phyloP scores from a whole-genome alignment of 257 asterid genomes.

The Knoxia roxburghii region DNA sequence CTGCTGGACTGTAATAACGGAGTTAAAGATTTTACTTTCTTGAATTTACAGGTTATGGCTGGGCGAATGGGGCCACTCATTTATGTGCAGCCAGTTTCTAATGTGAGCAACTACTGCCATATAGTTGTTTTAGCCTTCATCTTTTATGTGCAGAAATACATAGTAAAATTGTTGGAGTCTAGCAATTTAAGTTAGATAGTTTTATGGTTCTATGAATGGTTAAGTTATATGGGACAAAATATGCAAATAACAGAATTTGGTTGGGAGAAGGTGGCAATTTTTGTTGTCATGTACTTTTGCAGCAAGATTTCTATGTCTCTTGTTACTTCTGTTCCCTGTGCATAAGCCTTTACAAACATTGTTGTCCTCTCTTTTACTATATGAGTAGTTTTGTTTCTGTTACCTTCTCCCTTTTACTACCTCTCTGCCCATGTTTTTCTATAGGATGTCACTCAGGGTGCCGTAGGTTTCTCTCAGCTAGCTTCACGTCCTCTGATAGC shows the following conservation, averaged over 20 bases:
- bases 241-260: background rate
- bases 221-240: background rate
- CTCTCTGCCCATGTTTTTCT: constrained; percentile 16
- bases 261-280: background rate
- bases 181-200: background rate
- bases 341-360: background rate
- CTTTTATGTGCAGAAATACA: too few species aligned
- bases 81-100: constrained; percentile 60
- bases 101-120: constrained; percentile 39
- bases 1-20: background rate
- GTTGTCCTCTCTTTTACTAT: background rate
- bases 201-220: background rate
- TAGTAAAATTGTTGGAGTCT: too few species aligned
- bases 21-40: constrained; percentile 1
- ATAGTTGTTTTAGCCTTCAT: background rate
- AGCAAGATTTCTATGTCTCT: background rate
- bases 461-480: constrained; percentile 54
- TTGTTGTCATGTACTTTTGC: background rate
- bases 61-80: constrained; percentile 61
- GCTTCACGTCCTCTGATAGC: constrained; percentile 43
- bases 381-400: background rate
- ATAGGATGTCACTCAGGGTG: constrained; percentile 48
- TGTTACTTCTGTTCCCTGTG: background rate
- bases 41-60: constrained; percentile 52
- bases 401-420: background rate